Percentiles rank a stretch among this genome's conserved stretches.
Evolutionary conservation across 192 early-diverging fungal genomes (phyloP).

Genomic region (Anaeromyces robustus): DNA sequence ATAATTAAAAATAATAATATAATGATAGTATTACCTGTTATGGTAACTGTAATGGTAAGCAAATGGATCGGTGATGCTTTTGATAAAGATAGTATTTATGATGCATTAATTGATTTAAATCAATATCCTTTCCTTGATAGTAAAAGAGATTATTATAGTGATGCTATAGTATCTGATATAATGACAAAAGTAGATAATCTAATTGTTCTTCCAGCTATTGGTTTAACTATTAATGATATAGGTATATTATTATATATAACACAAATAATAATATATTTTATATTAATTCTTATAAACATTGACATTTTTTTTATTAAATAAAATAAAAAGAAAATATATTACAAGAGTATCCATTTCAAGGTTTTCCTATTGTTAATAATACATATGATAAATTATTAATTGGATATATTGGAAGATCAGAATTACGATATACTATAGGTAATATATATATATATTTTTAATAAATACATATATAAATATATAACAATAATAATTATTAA

Average conservation of each 20-base stretch:
- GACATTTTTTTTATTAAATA: too few relatives aligned
- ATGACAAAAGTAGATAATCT: slow-evolving; percentile 46
- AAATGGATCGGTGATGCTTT: slow-evolving; percentile 58
- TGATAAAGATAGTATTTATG: slow-evolving; percentile 54
- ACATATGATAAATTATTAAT: slow-evolving; percentile 35
- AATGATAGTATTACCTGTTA: slow-evolving; percentile 8
- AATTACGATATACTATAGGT: slow-evolving; percentile 34
- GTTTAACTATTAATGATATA: slow-evolving; percentile 23
- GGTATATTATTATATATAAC: too few relatives aligned
- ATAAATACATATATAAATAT: too few relatives aligned
- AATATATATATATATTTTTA: neutral
- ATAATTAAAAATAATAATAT: too few relatives aligned
- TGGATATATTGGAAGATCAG: slow-evolving; percentile 53
- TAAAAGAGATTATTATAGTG: slow-evolving; percentile 24
- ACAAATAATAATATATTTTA: too few relatives aligned
- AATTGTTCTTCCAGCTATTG: slow-evolving; percentile 24
- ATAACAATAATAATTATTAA: too few relatives aligned
- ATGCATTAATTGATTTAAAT: slow-evolving; percentile 61
- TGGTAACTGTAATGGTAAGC: slow-evolving; percentile 12
- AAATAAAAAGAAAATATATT: slow-evolving; percentile 35
- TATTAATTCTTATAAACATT: too few relatives aligned
- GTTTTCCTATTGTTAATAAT: slow-evolving; percentile 55
- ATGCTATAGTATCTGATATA: slow-evolving; percentile 35
- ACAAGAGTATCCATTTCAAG: slow-evolving; percentile 21
- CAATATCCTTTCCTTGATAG: slow-evolving; percentile 66